A percentile compares a stretch with the other conserved stretches of the same genome.
Evolutionary conservation across 1,139 yeast species (phyloP).

Genomic region (Spencermartinsiella ligniputridi): DNA sequence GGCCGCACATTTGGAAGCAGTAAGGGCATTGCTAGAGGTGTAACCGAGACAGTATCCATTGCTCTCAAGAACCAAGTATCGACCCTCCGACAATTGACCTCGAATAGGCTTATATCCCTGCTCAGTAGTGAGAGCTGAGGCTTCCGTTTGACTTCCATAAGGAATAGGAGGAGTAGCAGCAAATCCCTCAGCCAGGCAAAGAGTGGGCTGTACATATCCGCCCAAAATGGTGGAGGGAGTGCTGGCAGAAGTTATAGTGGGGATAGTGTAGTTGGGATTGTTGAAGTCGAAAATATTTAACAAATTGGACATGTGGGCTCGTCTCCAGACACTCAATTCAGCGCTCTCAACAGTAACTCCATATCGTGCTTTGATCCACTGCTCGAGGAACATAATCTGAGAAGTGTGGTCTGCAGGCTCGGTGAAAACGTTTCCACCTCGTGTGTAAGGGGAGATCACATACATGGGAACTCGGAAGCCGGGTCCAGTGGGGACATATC

Average conservation of each 20-base stretch:
- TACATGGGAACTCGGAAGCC: slow-evolving; percentile 27
- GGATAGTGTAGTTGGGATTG: slow-evolving; percentile 18
- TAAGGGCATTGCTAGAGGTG: neutral
- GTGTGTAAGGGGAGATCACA: slow-evolving; percentile 25
- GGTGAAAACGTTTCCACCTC: slow-evolving; percentile 27
- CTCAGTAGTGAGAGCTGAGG: slow-evolving; percentile 20
- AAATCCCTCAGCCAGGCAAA: slow-evolving; percentile 9
- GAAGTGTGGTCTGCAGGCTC: slow-evolving; percentile 29
- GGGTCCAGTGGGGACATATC: slow-evolving; percentile 26
- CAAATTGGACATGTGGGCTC: slow-evolving; percentile 25
- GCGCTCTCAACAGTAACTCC: slow-evolving; percentile 17
- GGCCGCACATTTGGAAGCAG: neutral
- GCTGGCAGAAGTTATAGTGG: slow-evolving; percentile 12
- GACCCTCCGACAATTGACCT: slow-evolving; percentile 27
- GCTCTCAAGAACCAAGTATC: slow-evolving; percentile 21
- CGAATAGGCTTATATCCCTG: slow-evolving; percentile 23
- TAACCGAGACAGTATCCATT: slow-evolving; percentile 6
- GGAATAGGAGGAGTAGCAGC: slow-evolving; percentile 18
- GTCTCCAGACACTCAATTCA: slow-evolving; percentile 23
- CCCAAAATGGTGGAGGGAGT: slow-evolving; percentile 13
- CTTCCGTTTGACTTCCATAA: slow-evolving; percentile 21
- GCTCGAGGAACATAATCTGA: slow-evolving; percentile 25
- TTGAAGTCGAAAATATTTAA: slow-evolving; percentile 24
- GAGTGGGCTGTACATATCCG: slow-evolving; percentile 7
- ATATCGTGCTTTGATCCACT: slow-evolving; percentile 19